Evolutionary conservation across 78 protist species (phyloP), one percentile per base, ranked within the genome.

Genomic region (Polysphondylium violaceum): DNA sequence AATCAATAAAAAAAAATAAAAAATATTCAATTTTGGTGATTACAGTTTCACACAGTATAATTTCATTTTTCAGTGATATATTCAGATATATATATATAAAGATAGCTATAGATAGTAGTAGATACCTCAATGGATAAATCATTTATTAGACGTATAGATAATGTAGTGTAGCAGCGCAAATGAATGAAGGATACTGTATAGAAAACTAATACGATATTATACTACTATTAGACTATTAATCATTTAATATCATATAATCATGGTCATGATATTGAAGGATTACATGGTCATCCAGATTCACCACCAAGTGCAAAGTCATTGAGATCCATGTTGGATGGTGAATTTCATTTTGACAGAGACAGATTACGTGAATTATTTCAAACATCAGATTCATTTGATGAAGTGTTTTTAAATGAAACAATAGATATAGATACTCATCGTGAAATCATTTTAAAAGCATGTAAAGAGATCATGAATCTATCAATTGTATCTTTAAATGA

Each of bases 321-420:
- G 27, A 67, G 31, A 41, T 38, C 35, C 21, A 25, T 83, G 16
- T 69, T 83, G 40, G 90, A 83, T 56, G 90, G 90, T 21, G 79
- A 55, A 23, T 83, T 43, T 50, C 59, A 51, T n/a, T 9, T 27
- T 19, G 78, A 69, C 9, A 59, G 90, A 40, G 78, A 67, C 53
- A 31, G 35, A 47, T 23, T 83, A 33, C 53, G 69, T 33, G 38
- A 69, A 14, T 21, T 83, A 36, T 44, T 83, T 21, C 79, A 83
- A 69, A 69, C 25, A 31, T 53, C 59, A 16, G 25, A 11, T 29
- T 5, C 76, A 56, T 83, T 83, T 40, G 77, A 83, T 56, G 90
- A 83, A 58, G 11, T 31, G 21, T 69, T 63, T 44, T 23, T 83
- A 67, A 38, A 17, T 29, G 31, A 58, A 43, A 19, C 78, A 36